Evolutionary conservation across 2,329 filamentous ascomycete genomes (phyloP).

Genomic region (Fusarium sp.): DNA sequence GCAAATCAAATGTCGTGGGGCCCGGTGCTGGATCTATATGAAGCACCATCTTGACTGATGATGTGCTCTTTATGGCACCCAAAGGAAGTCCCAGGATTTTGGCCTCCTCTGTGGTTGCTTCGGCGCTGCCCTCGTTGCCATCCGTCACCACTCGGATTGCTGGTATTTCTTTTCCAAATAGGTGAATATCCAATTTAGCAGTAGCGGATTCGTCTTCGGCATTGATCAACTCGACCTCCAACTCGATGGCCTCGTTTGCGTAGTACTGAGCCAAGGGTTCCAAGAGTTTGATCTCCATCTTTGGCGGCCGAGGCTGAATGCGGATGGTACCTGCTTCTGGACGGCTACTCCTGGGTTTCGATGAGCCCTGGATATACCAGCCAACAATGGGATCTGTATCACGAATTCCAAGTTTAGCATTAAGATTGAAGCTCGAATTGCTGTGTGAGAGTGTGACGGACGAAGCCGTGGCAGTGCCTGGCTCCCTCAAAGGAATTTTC

Average conservation of each 20-base stretch:
- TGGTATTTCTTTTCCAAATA: conserved; percentile 70
- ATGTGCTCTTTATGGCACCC: conserved; percentile 60
- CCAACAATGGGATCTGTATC: conserved; percentile 56
- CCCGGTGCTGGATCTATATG: conserved; percentile 61
- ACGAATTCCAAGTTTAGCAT: conserved; percentile 70
- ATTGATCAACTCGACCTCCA: conserved; percentile 80
- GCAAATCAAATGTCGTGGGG: conserved; percentile 72
- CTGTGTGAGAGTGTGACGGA: conserved; percentile 73
- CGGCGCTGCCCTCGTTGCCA: conserved; percentile 50
- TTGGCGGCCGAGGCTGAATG: conserved; percentile 89
- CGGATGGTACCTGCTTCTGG: conserved; percentile 68
- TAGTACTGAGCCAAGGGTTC: conserved; percentile 80
- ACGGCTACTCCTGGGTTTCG: conserved; percentile 61
- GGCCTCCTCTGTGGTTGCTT: conserved; percentile 55
- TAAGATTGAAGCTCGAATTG: conserved; percentile 73
- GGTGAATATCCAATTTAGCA: conserved; percentile 74
- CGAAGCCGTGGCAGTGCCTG: conserved; percentile 78
- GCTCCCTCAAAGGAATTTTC: conserved; percentile 79
- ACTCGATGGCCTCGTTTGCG: conserved; percentile 78
- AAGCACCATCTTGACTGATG: conserved; percentile 59
- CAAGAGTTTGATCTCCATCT: conserved; percentile 79
- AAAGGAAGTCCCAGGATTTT: conserved; percentile 57
- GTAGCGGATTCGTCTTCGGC: conserved; percentile 83
- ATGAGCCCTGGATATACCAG: conserved; percentile 62
- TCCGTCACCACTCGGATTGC: conserved; percentile 56